These are phyloP conservation scores for Wickerhamomyces hampshirensis DNA, from an alignment of 805 yeast genomes.

Conservation along the genomic window DNA sequence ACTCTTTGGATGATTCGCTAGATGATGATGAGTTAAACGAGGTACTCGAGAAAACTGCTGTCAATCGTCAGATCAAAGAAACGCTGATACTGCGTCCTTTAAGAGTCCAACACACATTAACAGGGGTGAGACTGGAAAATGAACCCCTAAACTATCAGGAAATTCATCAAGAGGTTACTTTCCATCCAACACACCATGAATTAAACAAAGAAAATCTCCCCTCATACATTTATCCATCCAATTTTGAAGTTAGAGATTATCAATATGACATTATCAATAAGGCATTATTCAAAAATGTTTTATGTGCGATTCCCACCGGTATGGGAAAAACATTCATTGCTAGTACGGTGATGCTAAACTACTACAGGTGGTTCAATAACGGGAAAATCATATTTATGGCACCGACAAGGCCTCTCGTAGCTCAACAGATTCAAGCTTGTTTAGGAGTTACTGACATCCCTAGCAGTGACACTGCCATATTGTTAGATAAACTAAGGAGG, in stretches of 20 bases:
- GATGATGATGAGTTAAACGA: constrained; percentile 24
- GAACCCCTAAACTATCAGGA: constrained; percentile 31
- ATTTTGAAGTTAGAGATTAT: constrained; percentile 79
- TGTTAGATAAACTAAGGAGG: constrained; percentile 52
- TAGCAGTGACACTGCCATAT: constrained; percentile 67
- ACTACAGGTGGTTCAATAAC: constrained; percentile 73
- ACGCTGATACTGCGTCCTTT: constrained; percentile 24
- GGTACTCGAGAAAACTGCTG: constrained; percentile 24
- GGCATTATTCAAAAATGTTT: constrained; percentile 65
- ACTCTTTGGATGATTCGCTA: constrained; percentile 26
- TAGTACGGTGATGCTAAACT: constrained; percentile 88
- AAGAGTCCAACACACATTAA: constrained; percentile 32
- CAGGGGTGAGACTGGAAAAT: constrained; percentile 24
- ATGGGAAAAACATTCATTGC: constrained; percentile 97
- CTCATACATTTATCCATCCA: constrained; percentile 77
- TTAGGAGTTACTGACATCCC: constrained; percentile 83
- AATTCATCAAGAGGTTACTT: constrained; percentile 28
- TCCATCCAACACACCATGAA: constrained; percentile 47
- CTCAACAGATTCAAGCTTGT: constrained; percentile 94
- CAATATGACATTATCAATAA: constrained; percentile 75
- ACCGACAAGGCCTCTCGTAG: constrained; percentile 93
- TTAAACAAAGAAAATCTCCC: constrained; percentile 34
- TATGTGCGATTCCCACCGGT: constrained; percentile 96
- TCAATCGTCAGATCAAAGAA: constrained; percentile 29
- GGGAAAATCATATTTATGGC: constrained; percentile 92